A percentile compares a stretch with the other conserved stretches of the same genome.
phyloP scores from a whole-genome alignment of 2,329 filamentous ascomycete genomes.

The Fusarium sp. region DNA sequence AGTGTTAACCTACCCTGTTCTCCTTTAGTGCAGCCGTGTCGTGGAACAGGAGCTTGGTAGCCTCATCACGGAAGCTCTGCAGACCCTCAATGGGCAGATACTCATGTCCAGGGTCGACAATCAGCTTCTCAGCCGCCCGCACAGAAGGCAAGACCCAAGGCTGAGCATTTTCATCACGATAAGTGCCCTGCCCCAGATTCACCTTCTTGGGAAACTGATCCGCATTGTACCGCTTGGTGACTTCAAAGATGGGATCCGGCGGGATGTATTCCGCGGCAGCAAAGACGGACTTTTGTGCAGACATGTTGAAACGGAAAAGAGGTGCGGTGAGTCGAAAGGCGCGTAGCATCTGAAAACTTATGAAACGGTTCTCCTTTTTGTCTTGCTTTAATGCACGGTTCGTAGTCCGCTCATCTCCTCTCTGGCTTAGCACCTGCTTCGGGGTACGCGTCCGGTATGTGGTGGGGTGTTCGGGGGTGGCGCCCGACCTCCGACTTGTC shows the following conservation, averaged over 20 bases:
- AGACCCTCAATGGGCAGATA: constrained; percentile 57
- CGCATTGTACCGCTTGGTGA: constrained; percentile 52
- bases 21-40: constrained; percentile 47
- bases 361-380: not conserved
- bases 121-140: constrained; percentile 38
- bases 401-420: too few relatives aligned
- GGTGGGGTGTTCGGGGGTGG: constrained; percentile 1
- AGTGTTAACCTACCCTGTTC: constrained; percentile 45
- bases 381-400: not conserved
- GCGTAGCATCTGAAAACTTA: not conserved
- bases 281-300: constrained; percentile 33
- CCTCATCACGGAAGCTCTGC: constrained; percentile 51
- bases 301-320: constrained; percentile 13
- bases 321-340: not conserved
- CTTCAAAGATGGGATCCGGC: constrained; percentile 54
- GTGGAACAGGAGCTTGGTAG: constrained; percentile 52
- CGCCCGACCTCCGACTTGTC: not conserved
- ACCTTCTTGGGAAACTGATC: constrained; percentile 54
- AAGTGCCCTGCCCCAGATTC: constrained; percentile 58
- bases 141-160: constrained; percentile 60
- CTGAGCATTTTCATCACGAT: constrained; percentile 56
- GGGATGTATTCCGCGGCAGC: constrained; percentile 45
- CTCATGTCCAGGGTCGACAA: constrained; percentile 52
- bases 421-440: not conserved
- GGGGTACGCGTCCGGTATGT: not conserved